Evolutionary conservation across 2,329 filamentous ascomycete species (phyloP), one percentile per base, ranked within the genome.

Genomic region (Aotearoamyces nothofagi): DNA sequence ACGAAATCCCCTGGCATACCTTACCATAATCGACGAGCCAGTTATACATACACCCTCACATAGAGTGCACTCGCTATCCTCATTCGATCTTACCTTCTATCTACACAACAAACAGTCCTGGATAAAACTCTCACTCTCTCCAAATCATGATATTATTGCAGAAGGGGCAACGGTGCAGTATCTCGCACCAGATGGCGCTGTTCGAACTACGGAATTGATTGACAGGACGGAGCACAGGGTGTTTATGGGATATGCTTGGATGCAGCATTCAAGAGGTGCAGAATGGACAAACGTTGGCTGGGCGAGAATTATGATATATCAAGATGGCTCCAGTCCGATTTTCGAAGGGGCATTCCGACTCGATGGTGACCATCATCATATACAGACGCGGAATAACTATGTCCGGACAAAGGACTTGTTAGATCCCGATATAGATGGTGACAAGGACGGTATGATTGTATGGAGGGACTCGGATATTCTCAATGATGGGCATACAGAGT

Each of bases 291-390:
- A 77, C 39, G 78, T 76, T 10, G 90, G 90, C 24, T 94, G 82
- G 81, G 82, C 87, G 24, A 68, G 90, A 33, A 72, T 96, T 36
- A 71, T 75, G 26, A 60, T 98, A 8, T 66, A 71, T 41, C 62
- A 64, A 37, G 90, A 98, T 55, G 90, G 90, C 3, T 53, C 60
- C 23, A 49, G 67, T 10, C 90, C 90, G 13, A 53, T 93, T 16
- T 98, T 98, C 42, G 82, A 94, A 52, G 90, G 90, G 30, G 78
- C 78, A 3, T 94, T 96, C 50, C 74, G 77, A 17, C 57, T 96
- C 20, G 60, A 79, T 45, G 72, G 78, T 32, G 73, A 93, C 47
- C 73, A 86, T 42, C 84, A 98, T 53, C 83, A 96, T 51, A 63
- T 98, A 29, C 78, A 92, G 46, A 71, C 82, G 15, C 69, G 68